Evolutionary conservation across 805 yeast genomes (phyloP).

Genomic region (Teunomyces pallodes): DNA sequence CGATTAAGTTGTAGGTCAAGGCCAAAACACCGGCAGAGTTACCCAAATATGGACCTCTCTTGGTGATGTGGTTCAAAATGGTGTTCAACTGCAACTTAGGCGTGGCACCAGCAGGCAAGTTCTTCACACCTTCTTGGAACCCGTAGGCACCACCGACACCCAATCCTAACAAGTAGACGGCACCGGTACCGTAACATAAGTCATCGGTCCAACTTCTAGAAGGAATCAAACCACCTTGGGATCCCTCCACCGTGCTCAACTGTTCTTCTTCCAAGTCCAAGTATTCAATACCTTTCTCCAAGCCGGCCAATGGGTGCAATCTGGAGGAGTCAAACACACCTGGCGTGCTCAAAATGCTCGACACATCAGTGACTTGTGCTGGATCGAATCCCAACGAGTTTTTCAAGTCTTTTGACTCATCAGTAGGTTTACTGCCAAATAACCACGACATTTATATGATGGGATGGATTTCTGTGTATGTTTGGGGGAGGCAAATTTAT

Average conservation of each 20-base stretch:
- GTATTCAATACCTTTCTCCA: constrained; percentile 86
- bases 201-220: constrained; percentile 98
- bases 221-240: constrained; percentile 89
- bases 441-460: constrained; percentile 46
- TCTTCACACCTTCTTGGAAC: constrained; percentile 76
- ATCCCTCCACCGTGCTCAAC: constrained; percentile 73
- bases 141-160: constrained; percentile 91
- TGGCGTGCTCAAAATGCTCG: constrained; percentile 58
- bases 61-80: constrained; percentile 84
- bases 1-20: constrained; percentile 79
- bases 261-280: constrained; percentile 83
- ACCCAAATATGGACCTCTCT: constrained; percentile 94
- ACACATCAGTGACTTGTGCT: constrained; percentile 58
- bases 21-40: constrained; percentile 95
- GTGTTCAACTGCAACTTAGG: constrained; percentile 85
- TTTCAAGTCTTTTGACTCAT: constrained; percentile 22
- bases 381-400: constrained; percentile 63
- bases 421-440: constrained; percentile 39
- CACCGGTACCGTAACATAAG: constrained; percentile 96
- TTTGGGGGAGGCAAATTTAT: background rate
- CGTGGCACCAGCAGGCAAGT: constrained; percentile 72
- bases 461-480: background rate
- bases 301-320: constrained; percentile 90
- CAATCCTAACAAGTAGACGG: constrained; percentile 81
- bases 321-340: constrained; percentile 64